phyloP scores from a whole-genome alignment of 2,329 filamentous ascomycete species.

The Reticulascus tulasneorum region DNA sequence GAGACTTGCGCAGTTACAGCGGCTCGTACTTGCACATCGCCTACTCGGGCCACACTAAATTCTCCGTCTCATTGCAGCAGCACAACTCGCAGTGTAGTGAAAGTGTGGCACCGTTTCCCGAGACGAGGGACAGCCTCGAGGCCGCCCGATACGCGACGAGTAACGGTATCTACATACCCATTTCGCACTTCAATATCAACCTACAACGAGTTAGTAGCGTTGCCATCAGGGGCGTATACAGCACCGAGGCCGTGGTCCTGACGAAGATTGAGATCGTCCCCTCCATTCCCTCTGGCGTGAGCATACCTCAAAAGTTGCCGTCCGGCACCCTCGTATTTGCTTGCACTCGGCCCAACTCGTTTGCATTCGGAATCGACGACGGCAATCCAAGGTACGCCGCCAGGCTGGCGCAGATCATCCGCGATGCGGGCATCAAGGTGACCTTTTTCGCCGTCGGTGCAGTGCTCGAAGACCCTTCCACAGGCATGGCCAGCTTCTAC shows the following conservation, averaged over 20 bases:
- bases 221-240: constrained; percentile 63
- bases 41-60: constrained; percentile 58
- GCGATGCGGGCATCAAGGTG: constrained; percentile 58
- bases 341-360: constrained; percentile 65
- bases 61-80: constrained; percentile 62
- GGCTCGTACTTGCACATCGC: constrained; percentile 61
- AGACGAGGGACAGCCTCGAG: constrained; percentile 65
- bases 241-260: constrained; percentile 43
- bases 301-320: constrained; percentile 55
- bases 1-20: constrained; percentile 51
- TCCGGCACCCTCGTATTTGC: constrained; percentile 58
- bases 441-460: constrained; percentile 70
- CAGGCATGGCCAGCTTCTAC: constrained; percentile 62
- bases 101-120: constrained; percentile 54
- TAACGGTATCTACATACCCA: constrained; percentile 61
- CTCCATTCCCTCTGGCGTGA: constrained; percentile 45
- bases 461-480: constrained; percentile 53
- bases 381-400: constrained; percentile 45
- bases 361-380: constrained; percentile 71
- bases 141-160: constrained; percentile 52
- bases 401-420: constrained; percentile 54
- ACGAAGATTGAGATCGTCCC: constrained; percentile 58
- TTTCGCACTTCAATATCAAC: constrained; percentile 63
- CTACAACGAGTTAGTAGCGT: constrained; percentile 53
- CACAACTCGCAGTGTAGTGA: constrained; percentile 59